Base-by-base conservation (phyloP, 371 early-diverging fungal genomes). In the Apophysomyces elegans region DNA sequence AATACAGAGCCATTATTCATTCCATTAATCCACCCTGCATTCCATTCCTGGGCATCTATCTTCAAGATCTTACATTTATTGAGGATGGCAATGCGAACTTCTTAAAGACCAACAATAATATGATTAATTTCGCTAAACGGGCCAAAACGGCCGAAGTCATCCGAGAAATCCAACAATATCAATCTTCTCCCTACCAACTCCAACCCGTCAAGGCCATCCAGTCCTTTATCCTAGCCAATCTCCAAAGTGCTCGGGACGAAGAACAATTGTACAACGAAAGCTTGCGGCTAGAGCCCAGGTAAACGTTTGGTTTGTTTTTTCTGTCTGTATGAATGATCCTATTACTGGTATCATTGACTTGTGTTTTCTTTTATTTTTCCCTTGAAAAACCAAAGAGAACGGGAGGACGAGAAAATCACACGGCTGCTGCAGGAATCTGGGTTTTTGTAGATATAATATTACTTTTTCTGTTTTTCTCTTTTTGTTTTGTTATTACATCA, bases 31-130 rank as follows among this genome's bases (percentile, higher is more conserved):
- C 95, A 43, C 96, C 98, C 0, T 95, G 95, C 69, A 90, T 97
- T 7, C 98, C 98, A 0, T 96, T 94, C 74, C 81, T 97, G 58
- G 95, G 92, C 39, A 84, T 90, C 44, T 94, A 93, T 68, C 78
- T 96, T 16, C 94, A 93, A 59, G 97, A 98, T 70, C 74, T 98
- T 62, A 96, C 96, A 4, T 95, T 96, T 73, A 91, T 96, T 59
- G 94, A 96, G 62, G 96, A 96, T 68, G 96, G 96, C 37, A 96
- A 95, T 78, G 65, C 88, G 0, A 76, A 86, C 45, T 69, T 67
- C 37, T 57, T 89, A 11, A 84, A 84, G 41, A 81, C 79, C 9
- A 57, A 76, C 1, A 50, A 21, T 21, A 78, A 84, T 11, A 82
- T 93, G 39, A 94, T 98, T 77, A 98, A 98, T 77, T 96, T 96